These are phyloP conservation scores for Polyporus arcularius DNA, from an alignment of 768 basidiomycete species.

Conservation along the genomic window DNA sequence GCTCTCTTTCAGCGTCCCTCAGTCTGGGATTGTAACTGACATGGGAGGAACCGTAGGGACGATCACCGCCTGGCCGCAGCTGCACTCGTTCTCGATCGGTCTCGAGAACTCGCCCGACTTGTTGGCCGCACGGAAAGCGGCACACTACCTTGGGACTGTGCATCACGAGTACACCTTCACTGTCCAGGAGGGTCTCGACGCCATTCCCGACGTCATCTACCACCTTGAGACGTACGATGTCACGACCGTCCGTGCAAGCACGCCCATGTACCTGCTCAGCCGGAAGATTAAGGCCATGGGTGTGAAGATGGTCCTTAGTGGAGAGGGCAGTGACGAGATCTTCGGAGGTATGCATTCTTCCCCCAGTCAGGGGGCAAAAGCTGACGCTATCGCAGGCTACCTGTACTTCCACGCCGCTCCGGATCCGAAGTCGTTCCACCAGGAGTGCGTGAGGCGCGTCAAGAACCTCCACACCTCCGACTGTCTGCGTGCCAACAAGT, in stretches of 20 bases:
- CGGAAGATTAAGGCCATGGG: conserved; percentile 99
- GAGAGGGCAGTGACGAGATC: conserved; percentile 97
- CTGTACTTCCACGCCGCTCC: conserved; percentile 99
- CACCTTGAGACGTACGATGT: conserved; percentile 99
- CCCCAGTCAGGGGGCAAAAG: conserved; percentile 9
- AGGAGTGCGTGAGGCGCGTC: conserved; percentile 91
- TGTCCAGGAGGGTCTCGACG: conserved; percentile 96
- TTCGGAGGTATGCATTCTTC: conserved; percentile 67
- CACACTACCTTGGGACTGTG: conserved; percentile 88
- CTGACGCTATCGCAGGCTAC: conserved; percentile 60
- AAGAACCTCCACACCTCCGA: conserved; percentile 98
- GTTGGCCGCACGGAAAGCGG: conserved; percentile 90
- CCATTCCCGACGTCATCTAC: conserved; percentile 95
- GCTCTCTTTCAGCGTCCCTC: background rate
- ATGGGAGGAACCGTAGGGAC: conserved; percentile 45
- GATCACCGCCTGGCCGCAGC: conserved; percentile 88
- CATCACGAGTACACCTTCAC: conserved; percentile 99
- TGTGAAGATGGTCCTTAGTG: conserved; percentile 98
- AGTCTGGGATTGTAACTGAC: background rate
- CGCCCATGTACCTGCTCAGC: conserved; percentile 98
- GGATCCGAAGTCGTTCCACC: conserved; percentile 84
- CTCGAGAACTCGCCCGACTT: conserved; percentile 94
- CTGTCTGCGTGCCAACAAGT: conserved; percentile 98
- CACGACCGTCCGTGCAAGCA: conserved; percentile 95
- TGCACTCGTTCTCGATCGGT: conserved; percentile 98